These are phyloP conservation scores for Euphorbia lathyris DNA, from an alignment of 345 rosid genomes.

Conservation along the genomic window DNA sequence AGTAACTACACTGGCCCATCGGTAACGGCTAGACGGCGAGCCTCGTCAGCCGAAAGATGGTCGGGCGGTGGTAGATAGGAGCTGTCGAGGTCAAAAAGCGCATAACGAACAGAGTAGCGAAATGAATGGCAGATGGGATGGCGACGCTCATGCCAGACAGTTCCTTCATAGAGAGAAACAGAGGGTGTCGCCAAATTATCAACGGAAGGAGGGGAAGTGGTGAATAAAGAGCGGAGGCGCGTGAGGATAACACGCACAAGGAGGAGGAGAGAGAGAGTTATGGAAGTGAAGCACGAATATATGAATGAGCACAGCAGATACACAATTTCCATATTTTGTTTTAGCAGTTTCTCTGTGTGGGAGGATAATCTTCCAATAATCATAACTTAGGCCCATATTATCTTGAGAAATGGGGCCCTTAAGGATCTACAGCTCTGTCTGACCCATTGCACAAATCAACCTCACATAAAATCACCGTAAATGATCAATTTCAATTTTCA, in stretches of 20 bases:
- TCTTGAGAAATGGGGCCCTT: too few relatives aligned
- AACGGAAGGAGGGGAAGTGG: conserved; percentile 5
- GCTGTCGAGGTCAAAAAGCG: conserved; percentile 65
- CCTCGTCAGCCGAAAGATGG: conserved; percentile 68
- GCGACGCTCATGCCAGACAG: conserved; percentile 85
- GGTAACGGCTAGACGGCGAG: conserved; percentile 55
- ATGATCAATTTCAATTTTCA: too few relatives aligned
- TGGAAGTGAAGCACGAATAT: conserved; percentile 29
- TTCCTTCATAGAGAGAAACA: conserved; percentile 61
- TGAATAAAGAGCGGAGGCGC: conserved; percentile 21
- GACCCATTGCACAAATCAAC: too few relatives aligned
- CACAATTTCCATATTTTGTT: conserved; percentile 38
- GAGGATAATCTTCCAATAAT: too few relatives aligned
- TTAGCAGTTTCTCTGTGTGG: too few relatives aligned
- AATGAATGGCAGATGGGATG: conserved; percentile 73
- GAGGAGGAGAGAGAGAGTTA: conserved; percentile 43
- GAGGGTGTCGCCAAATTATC: conserved; percentile 1
- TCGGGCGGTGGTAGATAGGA: conserved; percentile 38
- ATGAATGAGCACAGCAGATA: conserved; percentile 46
- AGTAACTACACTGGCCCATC: conserved; percentile 60
- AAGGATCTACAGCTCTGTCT: too few relatives aligned
- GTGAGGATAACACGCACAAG: conserved; percentile 33
- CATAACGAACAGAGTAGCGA: conserved; percentile 68
- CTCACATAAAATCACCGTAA: too few relatives aligned
- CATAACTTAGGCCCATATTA: too few relatives aligned